phyloP scores from a whole-genome alignment of 257 asterid genomes.

The Nicotiana tabacum region DNA sequence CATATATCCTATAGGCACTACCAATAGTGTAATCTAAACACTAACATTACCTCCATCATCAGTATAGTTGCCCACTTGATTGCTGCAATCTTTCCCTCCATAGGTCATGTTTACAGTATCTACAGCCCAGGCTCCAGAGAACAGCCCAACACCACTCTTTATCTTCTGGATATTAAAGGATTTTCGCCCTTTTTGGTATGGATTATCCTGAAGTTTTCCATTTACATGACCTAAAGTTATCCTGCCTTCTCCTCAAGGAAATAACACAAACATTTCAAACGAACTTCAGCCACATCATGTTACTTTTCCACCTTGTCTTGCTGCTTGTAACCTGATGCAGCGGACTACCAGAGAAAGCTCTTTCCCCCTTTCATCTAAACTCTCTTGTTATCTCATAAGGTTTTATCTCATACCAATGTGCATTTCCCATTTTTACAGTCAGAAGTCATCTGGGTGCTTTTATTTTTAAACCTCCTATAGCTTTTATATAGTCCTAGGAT shows the following conservation, averaged over 20 bases:
- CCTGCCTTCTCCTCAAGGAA: neutral
- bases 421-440: neutral
- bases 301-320: constrained; percentile 4
- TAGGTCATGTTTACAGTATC: neutral
- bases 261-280: neutral
- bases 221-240: neutral
- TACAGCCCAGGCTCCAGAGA: neutral
- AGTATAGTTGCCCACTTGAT: neutral
- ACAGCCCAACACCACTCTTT: neutral
- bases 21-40: neutral
- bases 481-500: neutral
- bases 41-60: neutral
- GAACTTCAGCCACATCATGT: neutral
- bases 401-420: neutral
- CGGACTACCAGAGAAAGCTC: neutral
- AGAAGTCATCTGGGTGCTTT: neutral
- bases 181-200: neutral
- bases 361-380: neutral
- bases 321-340: neutral
- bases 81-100: neutral
- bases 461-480: neutral
- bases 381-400: neutral
- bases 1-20: neutral
- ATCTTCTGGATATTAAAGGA: neutral
- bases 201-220: neutral